These are phyloP conservation scores for Blastomyces percursus DNA, from an alignment of 2,329 filamentous ascomycete species.

Conservation along the genomic window DNA sequence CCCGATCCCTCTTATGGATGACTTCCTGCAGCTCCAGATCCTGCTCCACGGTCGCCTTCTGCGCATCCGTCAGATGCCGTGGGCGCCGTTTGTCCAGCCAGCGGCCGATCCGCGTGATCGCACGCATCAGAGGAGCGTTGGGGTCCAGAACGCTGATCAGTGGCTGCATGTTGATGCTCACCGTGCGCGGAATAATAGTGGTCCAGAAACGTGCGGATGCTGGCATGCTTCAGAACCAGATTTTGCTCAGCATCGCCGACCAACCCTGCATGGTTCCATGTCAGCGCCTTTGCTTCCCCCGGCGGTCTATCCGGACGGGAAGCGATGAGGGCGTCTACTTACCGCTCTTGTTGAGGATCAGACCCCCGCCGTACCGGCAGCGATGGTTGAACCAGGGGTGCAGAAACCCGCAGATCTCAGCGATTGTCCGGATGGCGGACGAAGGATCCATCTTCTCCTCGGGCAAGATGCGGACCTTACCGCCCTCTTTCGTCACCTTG, in stretches of 20 bases:
- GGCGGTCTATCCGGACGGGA: not conserved
- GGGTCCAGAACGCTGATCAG: slow-evolving; percentile 16
- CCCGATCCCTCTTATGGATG: not conserved
- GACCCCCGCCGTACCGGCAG: slow-evolving; percentile 15
- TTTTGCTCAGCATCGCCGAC: slow-evolving; percentile 18
- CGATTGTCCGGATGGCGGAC: slow-evolving; percentile 10
- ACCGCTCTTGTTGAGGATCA: not conserved
- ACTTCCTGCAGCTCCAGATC: slow-evolving; percentile 13
- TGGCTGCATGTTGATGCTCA: slow-evolving; percentile 13
- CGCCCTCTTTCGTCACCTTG: slow-evolving; percentile 13
- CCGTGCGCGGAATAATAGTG: slow-evolving; percentile 14
- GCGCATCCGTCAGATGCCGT: slow-evolving; percentile 9
- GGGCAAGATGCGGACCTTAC: slow-evolving; percentile 14
- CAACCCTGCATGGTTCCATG: not conserved
- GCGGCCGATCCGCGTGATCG: slow-evolving; percentile 14
- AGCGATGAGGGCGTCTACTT: not conserved
- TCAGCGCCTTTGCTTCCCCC: not conserved
- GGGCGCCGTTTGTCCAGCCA: slow-evolving; percentile 13
- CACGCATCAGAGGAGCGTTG: slow-evolving; percentile 12
- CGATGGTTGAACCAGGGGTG: slow-evolving; percentile 17
- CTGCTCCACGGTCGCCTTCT: slow-evolving; percentile 13
- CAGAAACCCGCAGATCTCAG: slow-evolving; percentile 17
- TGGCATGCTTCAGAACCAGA: slow-evolving; percentile 18
- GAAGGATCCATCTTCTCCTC: slow-evolving; percentile 12
- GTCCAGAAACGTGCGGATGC: slow-evolving; percentile 18